Evolutionary conservation across 805 yeast species (phyloP).

Genomic region (Scheffersomyces lignosus): DNA sequence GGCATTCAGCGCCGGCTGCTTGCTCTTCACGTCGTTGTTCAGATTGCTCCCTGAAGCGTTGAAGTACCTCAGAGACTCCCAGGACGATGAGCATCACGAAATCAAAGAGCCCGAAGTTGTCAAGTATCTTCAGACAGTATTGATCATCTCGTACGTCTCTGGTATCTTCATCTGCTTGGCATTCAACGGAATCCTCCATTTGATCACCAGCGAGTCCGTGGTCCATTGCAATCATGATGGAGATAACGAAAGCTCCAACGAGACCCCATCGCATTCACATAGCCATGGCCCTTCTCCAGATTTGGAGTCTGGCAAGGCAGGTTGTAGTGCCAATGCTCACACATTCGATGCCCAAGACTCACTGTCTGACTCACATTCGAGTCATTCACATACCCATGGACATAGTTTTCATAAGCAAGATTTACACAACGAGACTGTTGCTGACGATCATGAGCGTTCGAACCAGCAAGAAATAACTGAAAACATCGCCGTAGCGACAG

Average conservation of each 20-base stretch:
- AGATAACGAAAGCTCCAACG: conserved; percentile 16
- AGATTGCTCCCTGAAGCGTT: conserved; percentile 71
- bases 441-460: conserved; percentile 28
- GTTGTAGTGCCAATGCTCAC: not conserved
- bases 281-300: conserved; percentile 12
- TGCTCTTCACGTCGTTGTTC: conserved; percentile 75
- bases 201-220: conserved; percentile 74
- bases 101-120: conserved; percentile 2
- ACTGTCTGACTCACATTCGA: not conserved
- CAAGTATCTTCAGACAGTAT: conserved; percentile 29
- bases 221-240: conserved; percentile 81
- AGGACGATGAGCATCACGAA: conserved; percentile 8
- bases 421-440: conserved; percentile 12
- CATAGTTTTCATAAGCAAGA: conserved; percentile 11
- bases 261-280: conserved; percentile 13
- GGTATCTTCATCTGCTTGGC: conserved; percentile 64
- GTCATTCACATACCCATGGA: conserved; percentile 1
- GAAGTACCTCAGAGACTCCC: conserved; percentile 41
- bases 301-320: not conserved
- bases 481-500: not conserved
- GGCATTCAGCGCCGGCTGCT: conserved; percentile 78
- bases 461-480: too few relatives aligned
- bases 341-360: not conserved
- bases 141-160: conserved; percentile 47
- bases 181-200: conserved; percentile 68